Evolutionary conservation across 2,329 filamentous ascomycete genomes (phyloP).

Genomic region (Didymella lethalis): DNA sequence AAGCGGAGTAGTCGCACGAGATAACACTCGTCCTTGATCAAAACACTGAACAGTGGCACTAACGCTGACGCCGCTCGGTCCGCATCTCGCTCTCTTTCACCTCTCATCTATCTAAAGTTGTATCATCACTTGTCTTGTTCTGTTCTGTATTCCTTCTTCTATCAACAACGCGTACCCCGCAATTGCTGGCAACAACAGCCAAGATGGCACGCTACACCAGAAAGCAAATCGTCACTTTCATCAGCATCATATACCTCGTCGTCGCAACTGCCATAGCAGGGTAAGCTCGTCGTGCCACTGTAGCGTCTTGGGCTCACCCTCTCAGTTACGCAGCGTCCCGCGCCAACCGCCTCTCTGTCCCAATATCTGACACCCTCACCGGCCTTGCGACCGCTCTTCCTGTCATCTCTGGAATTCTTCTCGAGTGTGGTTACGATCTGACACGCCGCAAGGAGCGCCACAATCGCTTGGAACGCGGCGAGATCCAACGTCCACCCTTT

Average conservation of each 20-base stretch:
- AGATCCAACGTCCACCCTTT: conserved; percentile 45
- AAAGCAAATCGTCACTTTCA: conserved; percentile 50
- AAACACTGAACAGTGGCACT: conserved; percentile 5
- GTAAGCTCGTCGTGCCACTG: conserved; percentile 25
- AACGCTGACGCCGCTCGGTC: not conserved
- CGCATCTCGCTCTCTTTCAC: conserved; percentile 1
- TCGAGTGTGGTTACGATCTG: conserved; percentile 51
- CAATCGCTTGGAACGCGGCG: conserved; percentile 40
- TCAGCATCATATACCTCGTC: conserved; percentile 53
- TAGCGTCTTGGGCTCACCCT: conserved; percentile 19
- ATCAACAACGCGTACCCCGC: conserved; percentile 15
- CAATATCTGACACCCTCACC: conserved; percentile 53
- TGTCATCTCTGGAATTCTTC: conserved; percentile 53
- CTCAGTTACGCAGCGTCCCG: conserved; percentile 43
- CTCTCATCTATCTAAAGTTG: not conserved
- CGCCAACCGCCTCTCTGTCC: conserved; percentile 49
- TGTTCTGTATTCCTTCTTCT: not conserved
- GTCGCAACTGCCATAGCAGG: conserved; percentile 52
- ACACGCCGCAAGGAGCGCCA: conserved; percentile 44
- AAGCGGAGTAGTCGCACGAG: conserved; percentile 18
- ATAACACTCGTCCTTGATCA: conserved; percentile 10
- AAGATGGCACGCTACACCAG: conserved; percentile 47
- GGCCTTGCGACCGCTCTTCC: conserved; percentile 55
- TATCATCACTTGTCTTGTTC: not conserved
- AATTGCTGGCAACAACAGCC: conserved; percentile 6